Evolutionary conservation across 148 eudicot genomes (phyloP).

Genomic region (Cornus suecica): DNA sequence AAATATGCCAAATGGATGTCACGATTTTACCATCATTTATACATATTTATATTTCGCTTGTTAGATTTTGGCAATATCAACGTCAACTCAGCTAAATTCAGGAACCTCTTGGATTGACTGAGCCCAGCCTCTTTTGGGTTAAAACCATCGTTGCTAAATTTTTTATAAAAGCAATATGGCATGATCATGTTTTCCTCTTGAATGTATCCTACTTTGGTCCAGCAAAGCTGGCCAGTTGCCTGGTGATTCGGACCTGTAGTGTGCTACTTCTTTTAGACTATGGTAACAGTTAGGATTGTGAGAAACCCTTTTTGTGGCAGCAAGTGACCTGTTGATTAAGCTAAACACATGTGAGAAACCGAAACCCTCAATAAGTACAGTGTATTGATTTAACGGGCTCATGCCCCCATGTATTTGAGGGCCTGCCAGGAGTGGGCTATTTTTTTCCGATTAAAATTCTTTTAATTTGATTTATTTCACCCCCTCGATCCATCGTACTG

Average conservation of each 20-base stretch:
- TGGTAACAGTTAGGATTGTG: not conserved
- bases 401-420: slow-evolving; percentile 1
- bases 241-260: slow-evolving; percentile 5
- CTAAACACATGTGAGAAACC: not conserved
- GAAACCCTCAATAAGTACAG: not conserved
- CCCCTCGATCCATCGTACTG: too few species aligned
- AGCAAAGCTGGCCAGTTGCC: not conserved
- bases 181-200: slow-evolving; percentile 4
- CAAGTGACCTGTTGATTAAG: not conserved
- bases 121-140: not conserved
- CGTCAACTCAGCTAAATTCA: not conserved
- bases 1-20: not conserved
- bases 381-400: not conserved
- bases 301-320: not conserved
- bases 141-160: not conserved
- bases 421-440: not conserved
- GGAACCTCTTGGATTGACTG: not conserved
- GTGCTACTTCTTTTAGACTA: not conserved
- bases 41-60: too few species aligned
- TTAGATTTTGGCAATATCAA: not conserved
- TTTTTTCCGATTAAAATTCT: too few species aligned
- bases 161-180: not conserved
- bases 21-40: not conserved
- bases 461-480: too few species aligned
- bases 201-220: not conserved